Percentiles rank a stretch among this genome's conserved stretches.
Conservation (phyloP, 208 protist genomes). For the Hexamita inflata region DNA sequence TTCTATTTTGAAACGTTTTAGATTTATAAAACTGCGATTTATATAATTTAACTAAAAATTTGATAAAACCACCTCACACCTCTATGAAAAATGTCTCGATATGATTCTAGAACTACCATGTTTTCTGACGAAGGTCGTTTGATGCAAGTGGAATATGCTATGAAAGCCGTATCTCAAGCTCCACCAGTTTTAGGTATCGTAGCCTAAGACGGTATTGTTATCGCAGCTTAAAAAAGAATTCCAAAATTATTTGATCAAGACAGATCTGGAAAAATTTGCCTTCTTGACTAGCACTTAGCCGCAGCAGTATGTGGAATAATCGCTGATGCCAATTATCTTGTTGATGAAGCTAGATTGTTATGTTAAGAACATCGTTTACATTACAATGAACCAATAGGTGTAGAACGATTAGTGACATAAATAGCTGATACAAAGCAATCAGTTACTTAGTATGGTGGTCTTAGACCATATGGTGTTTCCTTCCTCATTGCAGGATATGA, state of each 20-base stretch:
- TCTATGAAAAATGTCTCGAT: constrained; percentile 24
- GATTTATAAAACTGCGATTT: too few relatives aligned
- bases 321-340: constrained; percentile 16
- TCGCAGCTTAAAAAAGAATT: constrained; percentile 2
- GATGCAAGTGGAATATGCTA: constrained; percentile 19
- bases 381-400: background rate
- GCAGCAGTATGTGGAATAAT: constrained; percentile 2
- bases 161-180: constrained; percentile 8
- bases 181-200: background rate
- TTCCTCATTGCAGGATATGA: constrained; percentile 14
- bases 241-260: background rate
- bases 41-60: too few relatives aligned
- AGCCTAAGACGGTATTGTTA: background rate
- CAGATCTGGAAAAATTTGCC: background rate
- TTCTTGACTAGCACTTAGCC: background rate
- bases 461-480: constrained; percentile 18
- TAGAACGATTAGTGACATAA: background rate
- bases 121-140: constrained; percentile 17
- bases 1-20: too few relatives aligned
- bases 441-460: constrained; percentile 7
- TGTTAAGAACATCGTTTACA: background rate
- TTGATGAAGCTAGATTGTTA: background rate
- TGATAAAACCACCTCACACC: too few relatives aligned
- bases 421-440: constrained; percentile 2
- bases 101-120: constrained; percentile 10